Base-by-base conservation (phyloP, 352 stramenopile genomes). In the Aphanomyces astaci region DNA sequence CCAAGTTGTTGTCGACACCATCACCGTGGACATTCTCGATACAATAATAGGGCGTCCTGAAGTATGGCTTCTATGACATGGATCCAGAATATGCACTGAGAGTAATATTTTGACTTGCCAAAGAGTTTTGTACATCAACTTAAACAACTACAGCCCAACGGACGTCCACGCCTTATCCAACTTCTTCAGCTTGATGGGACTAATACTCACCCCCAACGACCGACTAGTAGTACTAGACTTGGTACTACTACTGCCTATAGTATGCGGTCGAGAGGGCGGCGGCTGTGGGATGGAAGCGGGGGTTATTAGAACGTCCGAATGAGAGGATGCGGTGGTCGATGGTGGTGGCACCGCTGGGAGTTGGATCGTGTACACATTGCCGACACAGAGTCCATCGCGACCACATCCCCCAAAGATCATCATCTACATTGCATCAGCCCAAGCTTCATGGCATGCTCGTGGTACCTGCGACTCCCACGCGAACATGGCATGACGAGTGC, bases 401-500 rank as follows among this genome's bases (percentile, higher is more conserved):
- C 56, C 56, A 22, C 56, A 65, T 17, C 56, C 56, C 15, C 56
- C 56, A 53, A 65, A 65, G n/a, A 65, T 65, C 56, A 65, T 65
- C 56, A 65, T 51, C 56, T 65, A 52, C 25, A 43, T 43, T 15
- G 15, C 36, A 15, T 15, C 52, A 43, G n/a, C n/a, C n/a, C n/a
- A n/a, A n/a, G n/a, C n/a, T n/a, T n/a, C n/a, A n/a, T n/a, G n/a
- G n/a, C n/a, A n/a, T n/a, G n/a, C 17, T 7, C 46, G 3, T n/a
- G n/a, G n/a, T 30, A 65, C 56, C 36, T 65, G 15, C 7, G 19
- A 22, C n/a, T 52, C n/a, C 9, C 11, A 19, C 10, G 39, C 17
- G 28, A 24, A 52, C 36, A 65, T 52, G 22, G 31, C 56, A 19
- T 65, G 56, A 3, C 56, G 56, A 17, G 39, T 65, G 19, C 56